Percentiles rank a stretch among this genome's conserved stretches.
Conservation (phyloP, 495 filamentous ascomycete species). For the Mytilinidion resinicola region DNA sequence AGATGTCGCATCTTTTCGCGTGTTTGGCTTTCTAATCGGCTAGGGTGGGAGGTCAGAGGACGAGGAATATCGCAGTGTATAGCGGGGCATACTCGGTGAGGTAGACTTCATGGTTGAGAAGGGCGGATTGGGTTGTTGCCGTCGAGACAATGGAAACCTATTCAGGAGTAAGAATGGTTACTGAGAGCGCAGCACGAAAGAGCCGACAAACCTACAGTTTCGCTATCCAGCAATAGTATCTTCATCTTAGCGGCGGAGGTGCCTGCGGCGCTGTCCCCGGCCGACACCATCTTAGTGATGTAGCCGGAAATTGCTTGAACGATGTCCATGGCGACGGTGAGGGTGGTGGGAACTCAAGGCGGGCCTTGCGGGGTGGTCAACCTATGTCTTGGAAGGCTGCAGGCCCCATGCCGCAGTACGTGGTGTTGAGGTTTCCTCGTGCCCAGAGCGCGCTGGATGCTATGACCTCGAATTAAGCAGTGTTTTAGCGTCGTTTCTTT, state of each 20-base stretch:
- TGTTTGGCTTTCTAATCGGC: constrained; percentile 78
- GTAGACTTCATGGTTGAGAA: constrained; percentile 97
- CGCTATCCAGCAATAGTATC: constrained; percentile 88
- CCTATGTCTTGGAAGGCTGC: not conserved
- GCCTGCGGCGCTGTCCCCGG: constrained; percentile 64
- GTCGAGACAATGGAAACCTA: constrained; percentile 85
- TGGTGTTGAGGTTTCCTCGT: not conserved
- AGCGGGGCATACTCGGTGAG: constrained; percentile 64
- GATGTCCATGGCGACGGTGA: constrained; percentile 65
- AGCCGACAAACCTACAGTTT: constrained; percentile 62
- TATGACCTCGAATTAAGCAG: not conserved
- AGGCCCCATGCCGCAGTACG: not conserved
- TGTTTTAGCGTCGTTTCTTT: not conserved
- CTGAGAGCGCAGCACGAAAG: constrained; percentile 1
- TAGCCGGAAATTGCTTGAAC: constrained; percentile 88
- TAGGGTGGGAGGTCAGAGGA: constrained; percentile 28
- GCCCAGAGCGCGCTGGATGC: not conserved
- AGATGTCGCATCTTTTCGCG: constrained; percentile 98
- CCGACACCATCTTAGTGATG: constrained; percentile 93
- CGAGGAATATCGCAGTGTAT: not conserved
- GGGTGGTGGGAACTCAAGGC: not conserved
- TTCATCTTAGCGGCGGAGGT: constrained; percentile 92
- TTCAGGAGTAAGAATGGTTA: constrained; percentile 9
- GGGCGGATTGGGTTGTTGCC: constrained; percentile 87
- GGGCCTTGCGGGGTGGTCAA: not conserved